These are phyloP conservation scores for Aspergillus sclerotialis DNA, from an alignment of 2,329 filamentous ascomycete genomes.

Conservation along the genomic window DNA sequence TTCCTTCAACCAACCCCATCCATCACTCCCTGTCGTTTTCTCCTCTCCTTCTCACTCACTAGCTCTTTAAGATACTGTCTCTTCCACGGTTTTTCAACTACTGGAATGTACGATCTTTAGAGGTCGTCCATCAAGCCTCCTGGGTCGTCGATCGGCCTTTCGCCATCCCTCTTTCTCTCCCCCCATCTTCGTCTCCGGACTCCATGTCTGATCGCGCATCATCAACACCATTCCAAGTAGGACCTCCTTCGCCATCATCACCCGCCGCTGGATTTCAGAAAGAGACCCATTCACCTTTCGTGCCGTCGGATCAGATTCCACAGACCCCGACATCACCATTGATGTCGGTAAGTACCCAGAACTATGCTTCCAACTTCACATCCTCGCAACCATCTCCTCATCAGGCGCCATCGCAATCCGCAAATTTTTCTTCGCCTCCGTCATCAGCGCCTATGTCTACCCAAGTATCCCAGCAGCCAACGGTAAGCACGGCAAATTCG, in stretches of 20 bases:
- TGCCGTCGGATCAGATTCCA: constrained; percentile 27
- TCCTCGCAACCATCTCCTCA: constrained; percentile 39
- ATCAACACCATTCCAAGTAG: constrained; percentile 27
- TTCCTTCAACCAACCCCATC: constrained; percentile 12
- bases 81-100: constrained; percentile 1
- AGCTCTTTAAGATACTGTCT: constrained; percentile 7
- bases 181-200: constrained; percentile 8
- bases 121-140: constrained; percentile 26
- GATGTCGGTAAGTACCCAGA: constrained; percentile 45
- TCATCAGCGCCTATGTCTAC: constrained; percentile 37
- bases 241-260: constrained; percentile 38
- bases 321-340: constrained; percentile 40
- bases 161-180: constrained; percentile 9
- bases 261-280: constrained; percentile 34
- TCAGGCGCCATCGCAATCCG: constrained; percentile 35
- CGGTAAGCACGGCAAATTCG: constrained; percentile 33
- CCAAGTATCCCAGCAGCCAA: constrained; percentile 35
- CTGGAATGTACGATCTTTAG: constrained; percentile 29
- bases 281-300: constrained; percentile 21
- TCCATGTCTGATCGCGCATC: constrained; percentile 34
- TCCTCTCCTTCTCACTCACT: constrained; percentile 9
- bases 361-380: constrained; percentile 41
- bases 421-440: constrained; percentile 34
- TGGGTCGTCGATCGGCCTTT: constrained; percentile 25
- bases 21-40: constrained; percentile 13